These are phyloP conservation scores for Diaporthe sp. DNA, from an alignment of 2,329 filamentous ascomycete genomes.

Conservation along the genomic window DNA sequence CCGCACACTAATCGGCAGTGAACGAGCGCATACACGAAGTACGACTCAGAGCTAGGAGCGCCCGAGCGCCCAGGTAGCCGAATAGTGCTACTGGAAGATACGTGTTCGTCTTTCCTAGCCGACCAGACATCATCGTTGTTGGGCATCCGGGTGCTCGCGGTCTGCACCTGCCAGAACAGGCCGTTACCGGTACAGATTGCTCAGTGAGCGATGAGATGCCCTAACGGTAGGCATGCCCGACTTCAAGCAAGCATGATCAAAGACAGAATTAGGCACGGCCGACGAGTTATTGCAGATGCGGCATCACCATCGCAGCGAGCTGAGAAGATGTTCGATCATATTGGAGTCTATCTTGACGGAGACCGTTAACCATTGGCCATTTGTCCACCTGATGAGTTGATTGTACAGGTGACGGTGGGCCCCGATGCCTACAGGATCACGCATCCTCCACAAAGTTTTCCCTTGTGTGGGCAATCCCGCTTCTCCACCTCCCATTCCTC, in stretches of 20 bases:
- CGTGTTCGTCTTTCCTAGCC: background rate
- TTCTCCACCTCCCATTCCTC: background rate
- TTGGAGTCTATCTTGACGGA: background rate
- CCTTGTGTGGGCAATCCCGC: background rate
- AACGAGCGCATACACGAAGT: background rate
- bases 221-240: background rate
- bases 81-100: background rate
- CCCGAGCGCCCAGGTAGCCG: background rate
- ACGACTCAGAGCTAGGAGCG: background rate
- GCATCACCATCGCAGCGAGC: background rate
- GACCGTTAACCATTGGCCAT: background rate
- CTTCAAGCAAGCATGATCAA: too few species aligned
- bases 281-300: background rate
- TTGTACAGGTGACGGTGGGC: background rate
- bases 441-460: background rate
- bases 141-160: too few species aligned
- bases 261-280: background rate
- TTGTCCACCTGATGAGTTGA: background rate
- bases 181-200: too few species aligned
- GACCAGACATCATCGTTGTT: background rate
- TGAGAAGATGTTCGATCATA: background rate
- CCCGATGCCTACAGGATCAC: background rate
- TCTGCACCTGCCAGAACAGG: background rate
- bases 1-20: background rate
- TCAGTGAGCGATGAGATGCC: background rate